Base-by-base conservation (phyloP, 805 yeast species). In the Candida silvicultrix region DNA sequence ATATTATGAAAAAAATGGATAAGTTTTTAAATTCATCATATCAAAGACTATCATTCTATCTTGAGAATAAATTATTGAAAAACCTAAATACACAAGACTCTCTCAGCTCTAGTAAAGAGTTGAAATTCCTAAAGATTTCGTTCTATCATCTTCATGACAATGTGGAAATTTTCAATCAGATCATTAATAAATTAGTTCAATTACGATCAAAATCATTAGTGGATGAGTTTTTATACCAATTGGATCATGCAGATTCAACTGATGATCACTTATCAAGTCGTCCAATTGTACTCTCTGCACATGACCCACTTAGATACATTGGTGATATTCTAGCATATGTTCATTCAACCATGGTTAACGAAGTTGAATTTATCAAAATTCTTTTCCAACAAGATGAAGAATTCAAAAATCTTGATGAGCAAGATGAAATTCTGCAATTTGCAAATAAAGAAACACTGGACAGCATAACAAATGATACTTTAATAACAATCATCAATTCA, bases 241-340 rank as follows among this genome's bases (percentile, higher is more conserved):
- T 81, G 37, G 70, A 66, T 53, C 50, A 53, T 23, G 52, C 61
- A 8, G 59, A 59, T 16, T 45, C 60, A 2, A 18, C 37, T n/a
- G 54, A 56, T 23, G 52, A 56, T 16, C 53, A 63, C 9, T 23
- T 23, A 23, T 23, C 25, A 19, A 65, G 22, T 45, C 85, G 22
- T 45, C 85, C 89, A 1, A 70, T 88, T 20, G 74, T 79, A 28
- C 65, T 83, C 39, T 77, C 83, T 9, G 83, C 86, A 0, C 85
- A 85, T 60, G 96, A 92, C 60, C 86, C 97, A 1, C 70, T 81
- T 22, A 71, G 96, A 45, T 90, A 82, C 52, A 70, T 88, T 16
- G 95, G 97, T 22, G 97, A 89, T 60, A 73, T 94, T 29, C 67
- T 94, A 35, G 98, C 98, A 0, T 86, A 85, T 69, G 74, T 89